A percentile compares a stretch with the other conserved stretches of the same genome.
These are phyloP conservation scores for Naganishia liquefaciens DNA, from an alignment of 1,284 basidiomycete species.

Conservation along the genomic window DNA sequence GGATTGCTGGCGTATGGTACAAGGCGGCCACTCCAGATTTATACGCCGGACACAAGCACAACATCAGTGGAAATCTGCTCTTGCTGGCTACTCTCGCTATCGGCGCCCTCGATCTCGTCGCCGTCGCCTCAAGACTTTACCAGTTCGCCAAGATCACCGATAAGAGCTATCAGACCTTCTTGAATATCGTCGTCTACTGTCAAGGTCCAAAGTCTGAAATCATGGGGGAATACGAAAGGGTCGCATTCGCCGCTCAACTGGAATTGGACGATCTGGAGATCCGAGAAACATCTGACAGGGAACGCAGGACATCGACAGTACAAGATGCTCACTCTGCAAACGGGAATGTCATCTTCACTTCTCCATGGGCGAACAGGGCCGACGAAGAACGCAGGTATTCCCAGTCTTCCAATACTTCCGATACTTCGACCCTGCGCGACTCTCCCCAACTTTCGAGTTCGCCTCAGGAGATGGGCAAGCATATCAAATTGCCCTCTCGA, in stretches of 20 bases:
- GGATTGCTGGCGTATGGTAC: constrained; percentile 47
- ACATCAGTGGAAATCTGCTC: constrained; percentile 41
- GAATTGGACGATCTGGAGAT: constrained; percentile 7
- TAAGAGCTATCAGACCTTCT: constrained; percentile 3
- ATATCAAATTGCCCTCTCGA: constrained; percentile 4
- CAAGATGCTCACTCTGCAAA: constrained; percentile 6
- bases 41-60: constrained; percentile 48
- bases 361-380: constrained; percentile 18
- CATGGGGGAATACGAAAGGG: constrained; percentile 12
- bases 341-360: constrained; percentile 11
- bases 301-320: constrained; percentile 22
- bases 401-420: constrained; percentile 23
- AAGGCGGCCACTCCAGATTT: constrained; percentile 43
- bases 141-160: constrained; percentile 28
- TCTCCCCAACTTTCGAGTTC: constrained; percentile 8
- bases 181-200: constrained; percentile 9
- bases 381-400: constrained; percentile 27
- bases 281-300: too few relatives aligned
- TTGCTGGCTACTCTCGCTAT: constrained; percentile 43
- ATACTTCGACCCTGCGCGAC: constrained; percentile 21
- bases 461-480: constrained; percentile 17
- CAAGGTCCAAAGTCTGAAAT: not conserved
- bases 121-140: constrained; percentile 40
- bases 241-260: constrained; percentile 19
- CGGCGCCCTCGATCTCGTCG: constrained; percentile 42